phyloP scores from a whole-genome alignment of 2,329 filamentous ascomycete genomes.

The Rhynchosporium graminicola region DNA sequence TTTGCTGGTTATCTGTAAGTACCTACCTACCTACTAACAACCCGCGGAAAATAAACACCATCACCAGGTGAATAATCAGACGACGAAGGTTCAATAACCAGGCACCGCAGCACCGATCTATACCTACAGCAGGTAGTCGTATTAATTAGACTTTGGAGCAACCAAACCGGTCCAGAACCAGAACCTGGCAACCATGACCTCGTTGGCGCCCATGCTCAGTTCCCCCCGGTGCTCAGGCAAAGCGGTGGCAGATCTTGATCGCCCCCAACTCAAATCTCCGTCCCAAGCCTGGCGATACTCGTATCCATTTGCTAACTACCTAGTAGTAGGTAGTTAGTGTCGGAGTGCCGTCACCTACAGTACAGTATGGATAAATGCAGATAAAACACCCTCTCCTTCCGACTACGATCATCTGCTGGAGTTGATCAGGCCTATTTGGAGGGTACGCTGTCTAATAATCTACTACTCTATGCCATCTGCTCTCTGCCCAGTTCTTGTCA shows the following conservation, averaged over 20 bases:
- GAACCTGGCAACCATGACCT: constrained; percentile 6
- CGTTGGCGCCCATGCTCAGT: neutral
- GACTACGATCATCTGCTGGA: neutral
- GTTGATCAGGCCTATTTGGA: neutral
- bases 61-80: too few relatives aligned
- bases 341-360: too few relatives aligned
- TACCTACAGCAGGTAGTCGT: too few relatives aligned
- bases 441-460: neutral
- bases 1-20: too few relatives aligned
- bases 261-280: constrained; percentile 11
- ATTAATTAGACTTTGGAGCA: neutral
- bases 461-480: neutral
- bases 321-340: too few relatives aligned
- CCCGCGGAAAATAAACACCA: too few relatives aligned
- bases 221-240: neutral
- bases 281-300: constrained; percentile 4
- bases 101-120: too few relatives aligned
- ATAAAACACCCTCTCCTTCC: constrained; percentile 1
- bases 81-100: too few relatives aligned
- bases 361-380: neutral
- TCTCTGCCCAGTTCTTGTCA: constrained; percentile 1
- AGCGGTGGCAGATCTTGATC: constrained; percentile 9
- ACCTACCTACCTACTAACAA: too few relatives aligned
- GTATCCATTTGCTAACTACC: too few relatives aligned
- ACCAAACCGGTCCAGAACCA: neutral